Conservation (phyloP, 495 filamentous ascomycete species). For the Penicillium atrosanguineum region DNA sequence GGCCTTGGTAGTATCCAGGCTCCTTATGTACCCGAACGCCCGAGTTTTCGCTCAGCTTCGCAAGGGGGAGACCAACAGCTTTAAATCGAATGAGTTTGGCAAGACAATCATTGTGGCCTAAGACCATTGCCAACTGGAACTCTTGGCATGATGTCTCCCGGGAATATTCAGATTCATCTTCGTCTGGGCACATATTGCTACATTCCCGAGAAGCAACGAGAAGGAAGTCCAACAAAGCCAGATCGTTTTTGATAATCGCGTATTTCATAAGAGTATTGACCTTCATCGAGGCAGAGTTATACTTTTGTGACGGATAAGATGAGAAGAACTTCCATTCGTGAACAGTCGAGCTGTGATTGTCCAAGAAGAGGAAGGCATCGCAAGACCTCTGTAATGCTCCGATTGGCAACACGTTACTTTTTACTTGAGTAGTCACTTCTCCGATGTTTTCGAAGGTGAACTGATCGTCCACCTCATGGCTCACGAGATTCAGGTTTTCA, state of each 20-base stretch:
- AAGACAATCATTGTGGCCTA: constrained; percentile 44
- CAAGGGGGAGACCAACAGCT: constrained; percentile 63
- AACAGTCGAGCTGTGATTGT: constrained; percentile 8
- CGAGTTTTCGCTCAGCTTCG: constrained; percentile 56
- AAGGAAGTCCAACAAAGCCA: constrained; percentile 42
- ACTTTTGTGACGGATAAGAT: not conserved
- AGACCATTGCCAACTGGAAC: constrained; percentile 41
- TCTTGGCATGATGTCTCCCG: not conserved
- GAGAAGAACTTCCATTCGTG: not conserved
- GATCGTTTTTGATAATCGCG: constrained; percentile 38
- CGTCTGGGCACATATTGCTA: no score
- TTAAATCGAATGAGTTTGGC: constrained; percentile 49
- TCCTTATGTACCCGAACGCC: constrained; percentile 56
- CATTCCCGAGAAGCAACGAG: constrained; percentile 37
- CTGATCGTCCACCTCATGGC: constrained; percentile 50
- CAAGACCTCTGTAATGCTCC: constrained; percentile 37
- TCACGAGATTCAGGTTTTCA: constrained; percentile 43
- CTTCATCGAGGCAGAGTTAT: not conserved
- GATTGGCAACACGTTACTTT: constrained; percentile 54
- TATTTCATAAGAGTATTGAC: constrained; percentile 24
- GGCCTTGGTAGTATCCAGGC: constrained; percentile 66
- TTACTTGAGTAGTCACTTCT: constrained; percentile 58
- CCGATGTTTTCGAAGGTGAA: constrained; percentile 74
- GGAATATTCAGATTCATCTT: no score
- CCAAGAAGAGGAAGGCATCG: constrained; percentile 29